Base-by-base conservation (phyloP, 2,329 filamentous ascomycete species). In the Diplodia sapinea region DNA sequence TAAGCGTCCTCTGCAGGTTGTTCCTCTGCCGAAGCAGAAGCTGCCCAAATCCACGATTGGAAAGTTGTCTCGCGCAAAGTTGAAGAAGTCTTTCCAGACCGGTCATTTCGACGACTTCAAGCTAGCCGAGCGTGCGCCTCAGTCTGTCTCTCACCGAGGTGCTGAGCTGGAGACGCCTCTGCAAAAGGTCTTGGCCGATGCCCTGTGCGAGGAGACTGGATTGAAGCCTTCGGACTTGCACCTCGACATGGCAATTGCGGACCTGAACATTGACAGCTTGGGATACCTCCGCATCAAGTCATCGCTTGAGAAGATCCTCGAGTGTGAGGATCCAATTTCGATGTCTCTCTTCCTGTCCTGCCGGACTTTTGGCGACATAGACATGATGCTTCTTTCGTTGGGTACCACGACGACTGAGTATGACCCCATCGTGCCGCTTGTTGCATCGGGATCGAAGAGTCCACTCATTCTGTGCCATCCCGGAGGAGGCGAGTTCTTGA, bases 391-490 rank as follows among this genome's bases (percentile, higher is more conserved):
- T 5, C 66, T 68, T 20, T 17, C 38, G 0, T 29, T 68, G n/a
- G 66, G 66, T 1, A 64, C 56, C 4, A 63, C 59, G 1, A 68
- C 66, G 1, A 11, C 66, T 6, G 57, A 68, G 9, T 68, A 68
- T 4, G 66, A 68, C 29, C 66, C 66, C 9, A 64, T 68, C 13
- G 66, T 68, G 3, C 66, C 66, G 6, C 66, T 68, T 31, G 66
- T 68, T 3, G 15, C 57, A 5, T 38, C 49, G 4, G 66, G 66
- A 1, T 68, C 66, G 3, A 68, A 68, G 50, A 56, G 36, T 23
- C 66, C 66, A n/a, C 26, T 68, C 13, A 68, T 68, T 20, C 36
- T 68, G n/a, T 68, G 66, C 17, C 66, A 63, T 40, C 66, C 66
- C 7, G 66, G 66, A 29, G 66, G 66, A 2, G 66, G 66, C 12